Base-by-base conservation (phyloP, 2,329 filamentous ascomycete genomes). In the Colletotrichum sp. region DNA sequence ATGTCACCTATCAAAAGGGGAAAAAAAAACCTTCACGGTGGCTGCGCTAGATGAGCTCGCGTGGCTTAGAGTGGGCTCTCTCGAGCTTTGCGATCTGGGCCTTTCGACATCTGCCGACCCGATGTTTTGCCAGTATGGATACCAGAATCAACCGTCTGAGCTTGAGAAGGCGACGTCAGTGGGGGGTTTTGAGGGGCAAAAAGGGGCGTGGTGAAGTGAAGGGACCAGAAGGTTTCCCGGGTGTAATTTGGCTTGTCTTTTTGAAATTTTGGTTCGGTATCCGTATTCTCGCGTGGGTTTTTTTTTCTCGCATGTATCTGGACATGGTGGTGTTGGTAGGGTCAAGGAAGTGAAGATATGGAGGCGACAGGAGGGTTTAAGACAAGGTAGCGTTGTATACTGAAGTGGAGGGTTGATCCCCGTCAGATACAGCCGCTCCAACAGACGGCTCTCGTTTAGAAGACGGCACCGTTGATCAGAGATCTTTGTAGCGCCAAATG, bases 381-480 rank as follows among this genome's bases (percentile, higher is more conserved):
- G 57, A 59, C 58, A 33, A 31, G 31, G 64, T 59, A 58, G 24
- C 12, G 34, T 47, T 58, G 58, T 38, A 47, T 18, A 43, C 47
- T 13, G 38, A 12, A n/a, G 6, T 63, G 29, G 59, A 65, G 58
- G 38, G 66, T 59, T 69, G 36, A 59, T 38, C 66, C 36, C 47
- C 61, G 38, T 70, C 61, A 33, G 59, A 57, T 58, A 58, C 55
- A 73, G 61, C 70, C 70, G 66, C 70, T 72, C 70, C 70, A 72
- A 72, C 58, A 11, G 66, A 16, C 36, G 51, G 51, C 58, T 43
- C 29, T 65, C 61, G 59, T 57, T 54, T 55, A 21, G 18, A 59
- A 59, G 29, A 47, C 18, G 21, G 27, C 29, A 12, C 29, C n/a
- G 34, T 21, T 51, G 70, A 70, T 55, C 59, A 54, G 29, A 47